A percentile compares a stretch with the other conserved stretches of the same genome.
Evolutionary conservation across 2,329 filamentous ascomycete genomes (phyloP).

Genomic region (Pestalotiopsis fici): DNA sequence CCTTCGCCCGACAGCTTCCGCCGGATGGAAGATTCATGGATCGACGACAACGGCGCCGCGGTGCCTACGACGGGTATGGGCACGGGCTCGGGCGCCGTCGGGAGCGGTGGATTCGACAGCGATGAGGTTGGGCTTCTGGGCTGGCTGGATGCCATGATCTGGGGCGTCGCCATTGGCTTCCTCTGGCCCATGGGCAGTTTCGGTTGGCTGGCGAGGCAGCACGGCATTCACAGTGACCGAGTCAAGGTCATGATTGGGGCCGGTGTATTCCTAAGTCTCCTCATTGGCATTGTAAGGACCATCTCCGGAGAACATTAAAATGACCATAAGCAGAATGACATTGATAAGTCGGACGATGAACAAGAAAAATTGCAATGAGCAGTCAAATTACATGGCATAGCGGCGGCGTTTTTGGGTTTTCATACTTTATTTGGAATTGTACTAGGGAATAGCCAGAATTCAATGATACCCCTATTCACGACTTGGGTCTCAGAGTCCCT

Average conservation of each 20-base stretch:
- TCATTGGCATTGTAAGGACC: constrained; percentile 35
- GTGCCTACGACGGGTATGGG: constrained; percentile 25
- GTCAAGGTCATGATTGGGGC: constrained; percentile 86
- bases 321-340: neutral
- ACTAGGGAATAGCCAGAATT: neutral
- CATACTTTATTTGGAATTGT: neutral
- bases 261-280: constrained; percentile 67
- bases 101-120: constrained; percentile 47
- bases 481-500: neutral
- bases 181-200: constrained; percentile 90
- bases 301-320: constrained; percentile 29
- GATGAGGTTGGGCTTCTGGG: constrained; percentile 51
- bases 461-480: neutral
- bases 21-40: constrained; percentile 85
- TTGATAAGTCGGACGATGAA: neutral
- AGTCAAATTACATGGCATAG: neutral
- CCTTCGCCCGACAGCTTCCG: constrained; percentile 76
- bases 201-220: constrained; percentile 82
- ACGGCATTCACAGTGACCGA: constrained; percentile 82
- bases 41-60: constrained; percentile 64
- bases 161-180: constrained; percentile 88
- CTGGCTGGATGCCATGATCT: constrained; percentile 81
- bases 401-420: neutral
- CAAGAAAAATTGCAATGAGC: neutral
- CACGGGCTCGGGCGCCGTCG: constrained; percentile 30